Evolutionary conservation across 148 eudicot species (phyloP), one percentile per base, ranked within the genome.

Genomic region (Limonium bicolor): DNA sequence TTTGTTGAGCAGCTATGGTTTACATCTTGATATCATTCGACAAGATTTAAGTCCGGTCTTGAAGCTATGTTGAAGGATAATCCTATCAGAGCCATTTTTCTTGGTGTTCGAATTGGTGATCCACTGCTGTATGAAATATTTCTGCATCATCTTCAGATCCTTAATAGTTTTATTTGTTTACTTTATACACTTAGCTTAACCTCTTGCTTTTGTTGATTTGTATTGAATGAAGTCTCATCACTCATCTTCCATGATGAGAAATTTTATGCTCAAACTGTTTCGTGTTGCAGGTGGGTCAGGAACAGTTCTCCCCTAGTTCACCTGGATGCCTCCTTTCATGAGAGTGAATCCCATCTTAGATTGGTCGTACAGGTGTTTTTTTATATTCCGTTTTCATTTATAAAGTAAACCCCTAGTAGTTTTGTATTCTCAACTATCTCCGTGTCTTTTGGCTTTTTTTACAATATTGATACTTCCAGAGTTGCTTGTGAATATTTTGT

Each of bases 301-400:
- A 90, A 62, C 93, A 84, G 54, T 90, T 84, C 69, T 84, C 95
- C 6, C 95, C 97, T 40, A 90, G 95, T 60, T 84, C 93, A n/a
- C 87, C 87, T 26, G 95, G 97, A 53, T 90, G 97, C 97, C 97
- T 18, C 69, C 95, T 47, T 90, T 90, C 62, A 90, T 90, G 97
- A 80, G 97, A 75, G 95, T 90, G 60, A 90, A 90, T 58, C 95
- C 95, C 51, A 80, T 90, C 49, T 59, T 90, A 59, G 97, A 90
- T 68, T 90, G 97, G 97, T 90, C 97, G 46, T 90, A 90, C 72
- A 90, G 95, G 95, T 88, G 5, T 44, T 55, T 49, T 40, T 11
- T 20, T 20, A 4, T 24, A 20, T 40, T 39, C 13, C 15, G 12
- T 20, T n/a, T n/a, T n/a, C n/a, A 33, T 27, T n/a, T n/a, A n/a